phyloP scores from a whole-genome alignment of 2,329 filamentous ascomycete species.

The Trichoderma sp. region DNA sequence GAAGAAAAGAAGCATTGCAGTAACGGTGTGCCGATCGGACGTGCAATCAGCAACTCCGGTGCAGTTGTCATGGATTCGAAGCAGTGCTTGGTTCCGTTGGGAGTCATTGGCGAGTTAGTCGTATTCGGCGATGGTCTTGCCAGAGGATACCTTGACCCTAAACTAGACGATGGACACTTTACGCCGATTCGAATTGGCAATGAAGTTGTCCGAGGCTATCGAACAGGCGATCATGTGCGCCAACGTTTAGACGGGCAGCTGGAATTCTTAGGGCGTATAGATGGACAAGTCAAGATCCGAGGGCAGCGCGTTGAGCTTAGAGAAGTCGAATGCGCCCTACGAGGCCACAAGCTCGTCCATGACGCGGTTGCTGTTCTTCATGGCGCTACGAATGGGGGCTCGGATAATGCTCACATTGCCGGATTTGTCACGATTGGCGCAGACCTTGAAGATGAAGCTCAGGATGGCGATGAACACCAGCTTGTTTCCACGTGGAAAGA shows the following conservation, averaged over 20 bases:
- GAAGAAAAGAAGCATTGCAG: not conserved
- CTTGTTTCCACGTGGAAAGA: not conserved
- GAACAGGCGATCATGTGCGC: not conserved
- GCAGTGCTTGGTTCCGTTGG: not conserved
- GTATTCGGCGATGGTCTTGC: not conserved
- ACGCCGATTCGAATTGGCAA: not conserved
- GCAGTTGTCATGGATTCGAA: not conserved
- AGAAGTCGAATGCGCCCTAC: slow-evolving; percentile 31
- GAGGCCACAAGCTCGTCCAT: not conserved
- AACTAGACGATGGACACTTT: not conserved
- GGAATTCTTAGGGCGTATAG: not conserved
- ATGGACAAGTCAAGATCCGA: slow-evolving; percentile 33
- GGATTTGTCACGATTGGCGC: not conserved
- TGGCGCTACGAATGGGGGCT: not conserved
- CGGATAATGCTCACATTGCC: not conserved
- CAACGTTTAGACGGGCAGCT: not conserved
- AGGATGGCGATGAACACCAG: not conserved
- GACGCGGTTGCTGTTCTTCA: not conserved
- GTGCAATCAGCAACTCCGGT: not conserved
- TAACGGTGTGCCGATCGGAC: not conserved
- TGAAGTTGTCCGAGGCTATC: not conserved
- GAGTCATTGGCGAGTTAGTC: not conserved
- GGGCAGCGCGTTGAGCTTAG: slow-evolving; percentile 35
- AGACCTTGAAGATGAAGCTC: not conserved
- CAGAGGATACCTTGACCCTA: not conserved